phyloP scores from a whole-genome alignment of 352 stramenopile genomes.

The Globisporangium splendens region DNA sequence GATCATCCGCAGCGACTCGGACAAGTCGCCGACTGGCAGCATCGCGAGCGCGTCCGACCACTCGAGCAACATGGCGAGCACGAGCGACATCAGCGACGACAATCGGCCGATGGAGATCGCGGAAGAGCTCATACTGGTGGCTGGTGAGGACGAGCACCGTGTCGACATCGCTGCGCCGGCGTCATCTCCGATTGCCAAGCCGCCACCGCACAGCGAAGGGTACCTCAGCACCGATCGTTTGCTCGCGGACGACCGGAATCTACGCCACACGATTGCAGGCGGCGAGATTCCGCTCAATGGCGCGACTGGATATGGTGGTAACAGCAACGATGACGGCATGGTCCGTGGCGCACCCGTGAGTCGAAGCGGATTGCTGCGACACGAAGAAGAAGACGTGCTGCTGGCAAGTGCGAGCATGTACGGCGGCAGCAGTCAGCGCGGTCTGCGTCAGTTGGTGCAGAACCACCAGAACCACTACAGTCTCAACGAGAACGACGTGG shows the following conservation, averaged over 20 bases:
- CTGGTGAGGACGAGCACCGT: background rate
- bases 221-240: background rate
- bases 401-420: slow-evolving; percentile 73
- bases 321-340: slow-evolving; percentile 25
- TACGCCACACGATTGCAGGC: slow-evolving; percentile 25
- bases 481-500: slow-evolving; percentile 44
- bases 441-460: slow-evolving; percentile 64
- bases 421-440: slow-evolving; percentile 57
- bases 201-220: slow-evolving; percentile 8
- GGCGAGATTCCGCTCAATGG: slow-evolving; percentile 11
- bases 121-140: slow-evolving; percentile 15
- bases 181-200: background rate
- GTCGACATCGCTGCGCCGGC: too few relatives aligned
- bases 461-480: slow-evolving; percentile 72
- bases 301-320: slow-evolving; percentile 20
- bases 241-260: slow-evolving; percentile 9
- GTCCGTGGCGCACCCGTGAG: slow-evolving; percentile 47
- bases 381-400: slow-evolving; percentile 75
- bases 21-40: slow-evolving; percentile 40
- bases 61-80: slow-evolving; percentile 27
- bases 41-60: slow-evolving; percentile 39
- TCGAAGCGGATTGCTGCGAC: slow-evolving; percentile 44
- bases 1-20: slow-evolving; percentile 57
- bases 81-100: slow-evolving; percentile 31
- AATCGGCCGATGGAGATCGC: slow-evolving; percentile 35